Conservation (phyloP, 2,329 filamentous ascomycete species). For the Epicoccum nigrum region DNA sequence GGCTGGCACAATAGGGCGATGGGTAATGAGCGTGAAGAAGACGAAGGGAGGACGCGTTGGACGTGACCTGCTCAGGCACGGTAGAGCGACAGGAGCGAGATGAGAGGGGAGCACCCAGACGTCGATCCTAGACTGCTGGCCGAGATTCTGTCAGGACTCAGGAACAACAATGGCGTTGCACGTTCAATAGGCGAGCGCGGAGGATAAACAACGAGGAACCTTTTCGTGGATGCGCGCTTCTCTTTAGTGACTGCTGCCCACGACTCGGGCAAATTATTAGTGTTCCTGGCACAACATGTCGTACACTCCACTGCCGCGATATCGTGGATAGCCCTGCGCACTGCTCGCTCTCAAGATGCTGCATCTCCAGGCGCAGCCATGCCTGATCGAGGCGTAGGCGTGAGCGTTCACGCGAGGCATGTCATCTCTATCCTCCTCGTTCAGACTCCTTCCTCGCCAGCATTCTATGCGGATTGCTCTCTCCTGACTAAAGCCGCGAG, state of each 20-base stretch:
- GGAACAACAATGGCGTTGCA: conserved; percentile 8
- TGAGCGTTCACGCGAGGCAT: conserved; percentile 5
- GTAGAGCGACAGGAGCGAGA: conserved; percentile 12
- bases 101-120: conserved; percentile 18
- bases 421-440: not conserved
- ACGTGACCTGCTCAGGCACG: conserved; percentile 1
- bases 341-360: not conserved
- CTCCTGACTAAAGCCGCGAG: conserved; percentile 4
- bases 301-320: conserved; percentile 18
- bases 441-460: not conserved
- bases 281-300: conserved; percentile 21
- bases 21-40: conserved; percentile 8
- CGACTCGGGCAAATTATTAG: conserved; percentile 17
- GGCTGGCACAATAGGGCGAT: conserved; percentile 1
- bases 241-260: not conserved
- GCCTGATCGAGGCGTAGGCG: not conserved
- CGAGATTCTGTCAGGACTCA: conserved; percentile 14
- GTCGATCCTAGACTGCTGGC: conserved; percentile 17
- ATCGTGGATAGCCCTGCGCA: conserved; percentile 2
- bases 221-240: not conserved
- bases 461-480: not conserved
- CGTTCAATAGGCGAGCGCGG: conserved; percentile 14
- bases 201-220: conserved; percentile 5
- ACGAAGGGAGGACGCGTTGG: conserved; percentile 9
- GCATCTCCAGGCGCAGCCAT: conserved; percentile 3